Conservation (phyloP, 2,329 filamentous ascomycete genomes). For the Epichloe glyceriae region DNA sequence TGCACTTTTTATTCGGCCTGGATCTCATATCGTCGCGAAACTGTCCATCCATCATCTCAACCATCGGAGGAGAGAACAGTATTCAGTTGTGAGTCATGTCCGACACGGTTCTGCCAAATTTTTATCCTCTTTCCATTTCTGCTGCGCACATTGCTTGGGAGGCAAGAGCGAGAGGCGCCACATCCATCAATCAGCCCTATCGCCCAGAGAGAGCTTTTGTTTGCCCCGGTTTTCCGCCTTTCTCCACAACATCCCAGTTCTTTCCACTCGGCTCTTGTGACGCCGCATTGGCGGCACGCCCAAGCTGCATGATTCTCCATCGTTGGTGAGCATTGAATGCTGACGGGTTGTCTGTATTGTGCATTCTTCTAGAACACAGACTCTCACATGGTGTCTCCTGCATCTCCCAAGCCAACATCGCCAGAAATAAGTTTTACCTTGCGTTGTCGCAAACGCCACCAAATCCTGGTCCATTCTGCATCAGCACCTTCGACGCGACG, state of each 20-base stretch:
- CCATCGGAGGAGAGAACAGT: neutral
- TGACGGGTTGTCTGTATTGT: neutral
- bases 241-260: slow-evolving; percentile 1
- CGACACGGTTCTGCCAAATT: neutral
- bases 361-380: neutral
- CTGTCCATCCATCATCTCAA: neutral
- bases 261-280: neutral
- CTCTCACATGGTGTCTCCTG: neutral
- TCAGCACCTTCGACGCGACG: neutral
- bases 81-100: neutral
- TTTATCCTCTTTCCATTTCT: neutral
- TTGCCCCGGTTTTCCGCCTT: slow-evolving; percentile 1
- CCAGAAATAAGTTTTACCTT: neutral
- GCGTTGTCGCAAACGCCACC: neutral
- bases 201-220: neutral
- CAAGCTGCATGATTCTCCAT: neutral
- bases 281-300: neutral
- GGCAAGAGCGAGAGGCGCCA: neutral
- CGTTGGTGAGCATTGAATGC: neutral
- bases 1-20: neutral
- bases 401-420: neutral
- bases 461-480: neutral
- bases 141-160: too few species aligned
- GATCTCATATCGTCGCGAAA: neutral
- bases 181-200: neutral